A percentile compares a stretch with the other conserved stretches of the same genome.
Evolutionary conservation across 2,329 filamentous ascomycete species (phyloP).

Genomic region (Plenodomus biglobosus): DNA sequence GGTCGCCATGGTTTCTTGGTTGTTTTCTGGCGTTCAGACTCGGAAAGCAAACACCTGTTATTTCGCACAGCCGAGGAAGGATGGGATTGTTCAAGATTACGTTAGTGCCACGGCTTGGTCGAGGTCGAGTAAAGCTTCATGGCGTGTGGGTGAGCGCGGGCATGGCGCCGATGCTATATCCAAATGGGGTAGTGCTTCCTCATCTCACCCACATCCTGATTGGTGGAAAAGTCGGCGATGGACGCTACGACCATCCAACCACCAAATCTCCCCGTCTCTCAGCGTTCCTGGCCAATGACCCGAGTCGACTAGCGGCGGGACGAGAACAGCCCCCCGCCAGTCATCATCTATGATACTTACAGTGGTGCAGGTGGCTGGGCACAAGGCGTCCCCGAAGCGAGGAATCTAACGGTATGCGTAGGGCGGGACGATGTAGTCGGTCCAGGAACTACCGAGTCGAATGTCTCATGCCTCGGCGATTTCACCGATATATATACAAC

Average conservation of each 20-base stretch:
- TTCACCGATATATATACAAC: constrained; percentile 5
- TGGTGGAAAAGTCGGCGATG: constrained; percentile 7
- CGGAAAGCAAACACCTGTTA: neutral
- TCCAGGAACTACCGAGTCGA: constrained; percentile 12
- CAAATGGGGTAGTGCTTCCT: constrained; percentile 5
- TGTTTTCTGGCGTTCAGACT: neutral
- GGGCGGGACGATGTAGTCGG: constrained; percentile 8
- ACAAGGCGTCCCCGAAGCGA: neutral
- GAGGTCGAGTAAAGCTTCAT: constrained; percentile 14
- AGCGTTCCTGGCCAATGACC: neutral
- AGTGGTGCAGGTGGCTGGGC: neutral
- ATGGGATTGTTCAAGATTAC: neutral
- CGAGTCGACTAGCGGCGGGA: neutral
- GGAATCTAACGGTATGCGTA: neutral
- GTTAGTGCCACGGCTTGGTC: constrained; percentile 6
- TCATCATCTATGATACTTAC: neutral
- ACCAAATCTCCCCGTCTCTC: neutral
- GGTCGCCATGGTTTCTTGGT: constrained; percentile 61
- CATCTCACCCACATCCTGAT: neutral
- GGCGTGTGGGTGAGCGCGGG: constrained; percentile 7
- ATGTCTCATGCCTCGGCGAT: constrained; percentile 12
- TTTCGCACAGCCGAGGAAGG: neutral
- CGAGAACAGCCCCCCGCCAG: neutral
- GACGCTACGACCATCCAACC: neutral
- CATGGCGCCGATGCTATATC: constrained; percentile 9